phyloP scores from a whole-genome alignment of 2,329 filamentous ascomycete species.

The Fusarium sp. region DNA sequence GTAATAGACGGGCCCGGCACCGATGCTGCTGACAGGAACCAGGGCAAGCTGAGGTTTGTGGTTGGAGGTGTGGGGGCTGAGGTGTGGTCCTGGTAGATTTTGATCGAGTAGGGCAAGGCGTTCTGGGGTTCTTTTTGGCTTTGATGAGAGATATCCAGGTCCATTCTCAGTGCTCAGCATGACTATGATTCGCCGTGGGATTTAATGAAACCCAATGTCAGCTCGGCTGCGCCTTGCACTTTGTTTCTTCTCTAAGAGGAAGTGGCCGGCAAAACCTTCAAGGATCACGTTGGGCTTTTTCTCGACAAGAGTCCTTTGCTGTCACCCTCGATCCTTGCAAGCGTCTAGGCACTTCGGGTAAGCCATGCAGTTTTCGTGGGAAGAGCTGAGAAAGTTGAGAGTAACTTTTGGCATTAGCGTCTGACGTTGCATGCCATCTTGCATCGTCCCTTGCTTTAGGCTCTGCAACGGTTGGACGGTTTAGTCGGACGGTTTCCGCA shows the following conservation, averaged over 20 bases:
- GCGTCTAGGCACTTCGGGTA: slow-evolving; percentile 2
- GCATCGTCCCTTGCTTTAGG: slow-evolving; percentile 17
- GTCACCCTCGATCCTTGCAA: slow-evolving; percentile 8
- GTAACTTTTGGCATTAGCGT: slow-evolving; percentile 3
- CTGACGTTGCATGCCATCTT: slow-evolving; percentile 1
- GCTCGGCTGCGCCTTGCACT: background rate
- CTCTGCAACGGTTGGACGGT: background rate
- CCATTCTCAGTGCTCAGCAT: background rate
- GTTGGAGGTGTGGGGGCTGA: slow-evolving; percentile 41
- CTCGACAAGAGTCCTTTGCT: background rate
- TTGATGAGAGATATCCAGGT: slow-evolving; percentile 4
- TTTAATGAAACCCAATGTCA: background rate
- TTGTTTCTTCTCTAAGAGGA: slow-evolving; percentile 1
- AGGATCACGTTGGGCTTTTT: background rate
- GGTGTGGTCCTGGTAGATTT: slow-evolving; percentile 38
- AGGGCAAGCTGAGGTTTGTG: slow-evolving; percentile 25
- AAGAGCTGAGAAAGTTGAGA: background rate
- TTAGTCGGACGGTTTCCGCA: background rate
- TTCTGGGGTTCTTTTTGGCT: background rate
- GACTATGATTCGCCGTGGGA: background rate
- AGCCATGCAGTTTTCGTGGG: background rate
- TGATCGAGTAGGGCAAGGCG: background rate
- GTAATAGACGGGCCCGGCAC: slow-evolving; percentile 2
- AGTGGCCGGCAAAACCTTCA: background rate
- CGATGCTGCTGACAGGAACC: background rate